Evolutionary conservation across 2,329 filamentous ascomycete species (phyloP).

Genomic region (Periconia macrospinosa): DNA sequence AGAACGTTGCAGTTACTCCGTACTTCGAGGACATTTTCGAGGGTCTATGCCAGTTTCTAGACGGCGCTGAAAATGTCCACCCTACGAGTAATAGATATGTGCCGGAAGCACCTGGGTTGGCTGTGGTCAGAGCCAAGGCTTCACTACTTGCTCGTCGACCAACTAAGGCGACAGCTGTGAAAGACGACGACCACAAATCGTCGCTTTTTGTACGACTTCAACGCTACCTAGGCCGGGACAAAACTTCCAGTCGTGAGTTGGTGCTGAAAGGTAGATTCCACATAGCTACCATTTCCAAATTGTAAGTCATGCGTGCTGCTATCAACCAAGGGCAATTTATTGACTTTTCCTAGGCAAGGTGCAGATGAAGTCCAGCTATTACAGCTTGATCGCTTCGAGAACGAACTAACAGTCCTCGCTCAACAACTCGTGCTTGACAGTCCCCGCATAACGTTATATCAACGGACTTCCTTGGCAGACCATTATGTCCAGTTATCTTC

Average conservation of each 20-base stretch:
- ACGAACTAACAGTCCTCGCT: slow-evolving; percentile 43
- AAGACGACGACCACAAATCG: slow-evolving; percentile 12
- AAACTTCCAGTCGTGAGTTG: slow-evolving; percentile 20
- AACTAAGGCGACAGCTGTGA: slow-evolving; percentile 26
- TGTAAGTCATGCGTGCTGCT: slow-evolving; percentile 11
- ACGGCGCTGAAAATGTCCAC: slow-evolving; percentile 20
- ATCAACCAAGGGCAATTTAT: background rate
- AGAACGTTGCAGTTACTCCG: slow-evolving; percentile 27
- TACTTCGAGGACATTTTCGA: slow-evolving; percentile 44
- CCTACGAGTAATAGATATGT: background rate
- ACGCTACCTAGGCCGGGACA: slow-evolving; percentile 28
- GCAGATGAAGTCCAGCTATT: slow-evolving; percentile 42
- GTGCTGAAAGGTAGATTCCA: slow-evolving; percentile 34
- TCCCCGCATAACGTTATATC: slow-evolving; percentile 36
- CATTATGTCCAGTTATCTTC: slow-evolving; percentile 24
- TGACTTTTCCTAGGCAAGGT: slow-evolving; percentile 6
- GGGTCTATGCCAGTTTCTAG: slow-evolving; percentile 41
- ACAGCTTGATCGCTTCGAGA: slow-evolving; percentile 45
- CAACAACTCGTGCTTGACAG: slow-evolving; percentile 39
- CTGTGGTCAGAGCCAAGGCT: slow-evolving; percentile 26
- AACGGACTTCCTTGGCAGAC: slow-evolving; percentile 24
- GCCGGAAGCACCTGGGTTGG: background rate
- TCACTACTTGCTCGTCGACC: slow-evolving; percentile 40
- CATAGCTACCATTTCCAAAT: slow-evolving; percentile 27
- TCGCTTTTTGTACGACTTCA: slow-evolving; percentile 25